Percentiles rank a stretch among this genome's conserved stretches.
Conservation (phyloP, 805 yeast genomes). For the Metschnikowia reukaufii region DNA sequence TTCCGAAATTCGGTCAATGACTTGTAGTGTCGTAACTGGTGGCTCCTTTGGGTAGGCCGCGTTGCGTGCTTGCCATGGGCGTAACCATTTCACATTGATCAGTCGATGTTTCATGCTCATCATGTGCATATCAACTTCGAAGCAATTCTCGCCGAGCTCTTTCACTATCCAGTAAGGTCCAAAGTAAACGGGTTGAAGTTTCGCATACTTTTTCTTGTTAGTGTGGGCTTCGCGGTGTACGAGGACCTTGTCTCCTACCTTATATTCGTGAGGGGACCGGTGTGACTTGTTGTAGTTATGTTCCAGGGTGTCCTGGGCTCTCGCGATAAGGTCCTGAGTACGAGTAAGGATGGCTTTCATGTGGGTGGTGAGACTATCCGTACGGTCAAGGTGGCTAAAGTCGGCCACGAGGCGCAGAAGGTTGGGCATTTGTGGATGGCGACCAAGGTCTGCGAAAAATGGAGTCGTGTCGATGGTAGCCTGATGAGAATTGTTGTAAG, state of each 20-base stretch:
- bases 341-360: not conserved
- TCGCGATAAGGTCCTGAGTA: not conserved
- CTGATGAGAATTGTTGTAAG: not conserved
- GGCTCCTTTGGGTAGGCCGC: not conserved
- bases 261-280: not conserved
- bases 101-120: too few relatives aligned
- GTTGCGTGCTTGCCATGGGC: too few relatives aligned
- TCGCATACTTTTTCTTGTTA: not conserved
- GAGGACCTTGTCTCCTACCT: not conserved
- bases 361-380: too few relatives aligned
- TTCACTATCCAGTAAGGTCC: not conserved
- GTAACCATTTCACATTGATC: too few relatives aligned
- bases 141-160: not conserved
- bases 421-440: not conserved
- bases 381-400: too few relatives aligned
- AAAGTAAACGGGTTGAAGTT: not conserved
- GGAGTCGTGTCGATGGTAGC: not conserved
- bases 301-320: not conserved
- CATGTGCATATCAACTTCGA: too few relatives aligned
- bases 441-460: conserved; percentile 1
- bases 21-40: not conserved
- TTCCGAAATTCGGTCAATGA: not conserved
- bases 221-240: not conserved
- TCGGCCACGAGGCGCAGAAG: not conserved
- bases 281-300: not conserved